Base-by-base conservation (phyloP, 148 eudicot genomes). In the Rhododendron ferrugineum region DNA sequence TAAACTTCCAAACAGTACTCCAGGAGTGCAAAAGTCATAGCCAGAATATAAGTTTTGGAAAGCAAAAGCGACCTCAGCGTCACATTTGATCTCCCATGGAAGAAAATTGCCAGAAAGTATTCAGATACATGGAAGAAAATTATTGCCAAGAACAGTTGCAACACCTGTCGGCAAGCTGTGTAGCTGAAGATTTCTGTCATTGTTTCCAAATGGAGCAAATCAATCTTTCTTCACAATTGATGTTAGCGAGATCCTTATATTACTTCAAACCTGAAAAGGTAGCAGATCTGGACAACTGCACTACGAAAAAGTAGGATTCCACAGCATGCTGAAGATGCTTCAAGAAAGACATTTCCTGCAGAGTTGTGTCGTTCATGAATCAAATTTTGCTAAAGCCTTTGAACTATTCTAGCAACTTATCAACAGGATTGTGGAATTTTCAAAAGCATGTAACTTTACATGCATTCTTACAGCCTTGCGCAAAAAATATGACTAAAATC, bases 71-170 rank as follows among this genome's bases (percentile, higher is more conserved):
- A 95, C 32, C 82, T 85, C 23, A 92, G 89, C 44, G 95, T 89
- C 83, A 95, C 98, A 70, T 92, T 93, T 85, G 90, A 84, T 85
- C 89, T 93, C 82, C 99, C 99, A 68, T 96, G 99, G 82, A 94
- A 79, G 32, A 70, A 14, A 50, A 91, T 20, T 82, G 99, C 99
- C 52, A 96, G 91, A 83, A 92, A 16, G 82, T 89, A 96, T 91
- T 96, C 98, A 0, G 99, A 96, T 77, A 74, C 47, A 81, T 96
- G 98, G 86, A 96, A 96, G 91, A 95, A 95, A 86, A 89, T 76
- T 81, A 91, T 81, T 74, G 97, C 93, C 49, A 89, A 75, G 70
- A 95, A 89, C 92, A 96, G 85, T 83, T 94, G 93, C n/a, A 85
- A 84, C 85, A 96, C 87, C 85, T 93, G 98, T 84, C 95, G 88